phyloP scores from a whole-genome alignment of 148 eudicot genomes.

The Diospyros lotus region DNA sequence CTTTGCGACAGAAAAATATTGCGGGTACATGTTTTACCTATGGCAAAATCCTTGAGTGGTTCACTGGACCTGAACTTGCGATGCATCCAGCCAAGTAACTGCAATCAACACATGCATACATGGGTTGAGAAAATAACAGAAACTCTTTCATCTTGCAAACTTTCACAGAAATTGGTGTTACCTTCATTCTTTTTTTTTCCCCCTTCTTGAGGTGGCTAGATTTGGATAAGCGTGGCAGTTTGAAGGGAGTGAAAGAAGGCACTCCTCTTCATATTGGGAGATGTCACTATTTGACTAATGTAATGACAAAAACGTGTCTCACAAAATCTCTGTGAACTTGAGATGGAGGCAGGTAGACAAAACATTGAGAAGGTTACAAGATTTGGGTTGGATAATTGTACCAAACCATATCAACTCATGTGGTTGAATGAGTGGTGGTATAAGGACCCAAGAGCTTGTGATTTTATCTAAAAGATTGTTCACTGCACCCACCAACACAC shows the following conservation, averaged over 20 bases:
- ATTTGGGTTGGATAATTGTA: conserved; percentile 22
- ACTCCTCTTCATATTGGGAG: conserved; percentile 15
- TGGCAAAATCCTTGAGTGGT: conserved; percentile 50
- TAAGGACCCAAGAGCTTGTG: conserved; percentile 35
- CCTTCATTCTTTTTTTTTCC: conserved; percentile 55
- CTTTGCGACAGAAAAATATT: background rate
- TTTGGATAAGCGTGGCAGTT: conserved; percentile 22
- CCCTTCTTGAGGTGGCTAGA: conserved; percentile 17
- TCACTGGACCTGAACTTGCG: conserved; percentile 74
- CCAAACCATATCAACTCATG: conserved; percentile 23
- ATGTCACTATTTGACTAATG: background rate
- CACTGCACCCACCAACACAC: background rate
- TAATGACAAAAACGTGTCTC: background rate
- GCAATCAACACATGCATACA: conserved; percentile 28
- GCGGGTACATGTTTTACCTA: conserved; percentile 35
- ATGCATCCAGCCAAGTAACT: conserved; percentile 96
- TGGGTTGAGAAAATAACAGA: background rate
- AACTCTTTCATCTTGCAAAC: background rate
- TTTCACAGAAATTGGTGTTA: conserved; percentile 18
- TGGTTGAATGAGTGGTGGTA: conserved; percentile 12
- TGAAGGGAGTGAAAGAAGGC: conserved; percentile 19
- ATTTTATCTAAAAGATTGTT: background rate
- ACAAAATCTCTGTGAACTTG: conserved; percentile 18
- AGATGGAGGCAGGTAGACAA: conserved; percentile 29
- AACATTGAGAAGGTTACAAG: conserved; percentile 48